phyloP scores from a whole-genome alignment of 768 basidiomycete species.

The Mycena filopes region DNA sequence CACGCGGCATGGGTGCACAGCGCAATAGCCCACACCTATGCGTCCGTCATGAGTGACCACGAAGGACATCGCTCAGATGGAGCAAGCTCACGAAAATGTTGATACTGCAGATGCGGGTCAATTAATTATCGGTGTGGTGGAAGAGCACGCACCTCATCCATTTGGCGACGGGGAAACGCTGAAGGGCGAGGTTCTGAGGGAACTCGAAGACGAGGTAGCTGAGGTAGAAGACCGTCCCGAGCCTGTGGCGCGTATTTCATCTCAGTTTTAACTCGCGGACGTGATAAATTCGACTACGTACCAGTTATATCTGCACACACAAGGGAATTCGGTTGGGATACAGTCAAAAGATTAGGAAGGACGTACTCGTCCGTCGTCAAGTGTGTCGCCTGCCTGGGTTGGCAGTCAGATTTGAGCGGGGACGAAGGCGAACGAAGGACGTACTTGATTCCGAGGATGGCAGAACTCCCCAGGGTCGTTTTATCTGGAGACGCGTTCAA shows the following conservation, averaged over 20 bases:
- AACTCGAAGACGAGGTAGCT: constrained; percentile 78
- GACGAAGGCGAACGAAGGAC: too few relatives aligned
- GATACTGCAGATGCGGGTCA: too few relatives aligned
- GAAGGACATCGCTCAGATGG: too few relatives aligned
- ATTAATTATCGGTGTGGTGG: too few relatives aligned
- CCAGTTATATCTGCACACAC: constrained; percentile 13
- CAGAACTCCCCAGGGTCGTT: constrained; percentile 71
- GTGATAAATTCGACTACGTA: neutral
- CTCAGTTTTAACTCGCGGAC: neutral
- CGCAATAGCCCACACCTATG: constrained; percentile 75
- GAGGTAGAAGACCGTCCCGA: constrained; percentile 80
- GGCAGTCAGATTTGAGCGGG: too few relatives aligned
- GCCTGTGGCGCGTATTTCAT: too few relatives aligned
- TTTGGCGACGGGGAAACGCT: constrained; percentile 79
- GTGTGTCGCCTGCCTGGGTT: constrained; percentile 53
- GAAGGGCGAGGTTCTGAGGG: constrained; percentile 77
- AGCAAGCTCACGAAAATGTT: constrained; percentile 76
- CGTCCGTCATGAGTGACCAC: too few relatives aligned
- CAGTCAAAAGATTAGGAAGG: neutral
- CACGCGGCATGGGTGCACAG: constrained; percentile 75
- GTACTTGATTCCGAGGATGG: constrained; percentile 77
- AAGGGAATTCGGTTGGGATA: neutral
- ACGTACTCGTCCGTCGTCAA: constrained; percentile 72
- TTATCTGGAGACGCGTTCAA: constrained; percentile 54
- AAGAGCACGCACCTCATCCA: too few relatives aligned